Evolutionary conservation across 768 basidiomycete species (phyloP).

Genomic region (Mycena belliarum): DNA sequence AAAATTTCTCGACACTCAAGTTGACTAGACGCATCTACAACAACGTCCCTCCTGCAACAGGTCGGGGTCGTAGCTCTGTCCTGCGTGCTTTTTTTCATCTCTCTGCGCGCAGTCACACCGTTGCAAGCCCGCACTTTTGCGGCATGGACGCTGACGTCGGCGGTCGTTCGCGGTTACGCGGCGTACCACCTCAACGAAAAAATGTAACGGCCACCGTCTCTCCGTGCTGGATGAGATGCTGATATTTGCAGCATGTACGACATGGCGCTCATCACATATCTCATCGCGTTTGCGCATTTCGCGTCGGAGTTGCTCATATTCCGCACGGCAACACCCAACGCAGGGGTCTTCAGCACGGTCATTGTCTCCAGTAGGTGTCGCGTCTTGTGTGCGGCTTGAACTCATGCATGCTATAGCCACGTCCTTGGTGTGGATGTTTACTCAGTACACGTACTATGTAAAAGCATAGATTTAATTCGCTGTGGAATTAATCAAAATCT

Average conservation of each 20-base stretch:
- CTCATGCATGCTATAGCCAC: constrained; percentile 45
- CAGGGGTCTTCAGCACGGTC: constrained; percentile 68
- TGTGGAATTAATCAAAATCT: neutral
- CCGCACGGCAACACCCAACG: constrained; percentile 63
- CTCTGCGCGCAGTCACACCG: constrained; percentile 61
- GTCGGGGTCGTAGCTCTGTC: constrained; percentile 28
- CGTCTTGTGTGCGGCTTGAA: neutral
- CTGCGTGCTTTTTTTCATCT: constrained; percentile 8
- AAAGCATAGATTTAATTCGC: constrained; percentile 28
- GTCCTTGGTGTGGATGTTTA: constrained; percentile 84
- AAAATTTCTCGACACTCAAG: constrained; percentile 78
- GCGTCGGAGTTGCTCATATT: constrained; percentile 83
- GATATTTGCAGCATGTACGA: constrained; percentile 74
- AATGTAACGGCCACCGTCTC: constrained; percentile 45
- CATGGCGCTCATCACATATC: constrained; percentile 83
- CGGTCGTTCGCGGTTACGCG: constrained; percentile 80
- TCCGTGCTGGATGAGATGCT: constrained; percentile 8
- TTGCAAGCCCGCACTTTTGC: constrained; percentile 90
- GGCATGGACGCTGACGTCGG: constrained; percentile 87
- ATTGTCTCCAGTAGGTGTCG: constrained; percentile 78
- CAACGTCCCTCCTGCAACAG: constrained; percentile 38
- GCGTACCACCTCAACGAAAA: constrained; percentile 88
- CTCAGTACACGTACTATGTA: constrained; percentile 82
- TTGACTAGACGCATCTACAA: constrained; percentile 80
- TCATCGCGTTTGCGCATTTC: constrained; percentile 91